A percentile compares a stretch with the other conserved stretches of the same genome.
phyloP scores from a whole-genome alignment of 106 monocot genomes.

The Dendrobium nobile region DNA sequence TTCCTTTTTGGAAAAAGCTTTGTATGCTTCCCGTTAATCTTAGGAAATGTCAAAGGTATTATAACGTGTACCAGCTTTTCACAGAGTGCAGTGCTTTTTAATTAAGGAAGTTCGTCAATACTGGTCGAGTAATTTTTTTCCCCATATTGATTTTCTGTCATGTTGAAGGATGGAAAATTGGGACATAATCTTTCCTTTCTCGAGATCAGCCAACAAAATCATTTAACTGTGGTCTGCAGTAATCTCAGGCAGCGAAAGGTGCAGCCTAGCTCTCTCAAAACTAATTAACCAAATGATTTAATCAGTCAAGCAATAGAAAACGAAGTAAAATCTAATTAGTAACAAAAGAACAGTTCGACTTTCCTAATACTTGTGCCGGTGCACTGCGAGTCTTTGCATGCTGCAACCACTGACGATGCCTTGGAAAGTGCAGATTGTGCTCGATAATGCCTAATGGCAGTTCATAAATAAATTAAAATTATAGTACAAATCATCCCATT shows the following conservation, averaged over 20 bases:
- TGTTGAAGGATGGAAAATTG: constrained; percentile 7
- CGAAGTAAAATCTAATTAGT: neutral
- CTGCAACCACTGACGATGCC: constrained; percentile 82
- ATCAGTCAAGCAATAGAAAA: neutral
- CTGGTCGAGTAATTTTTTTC: constrained; percentile 44
- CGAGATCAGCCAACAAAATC: constrained; percentile 84
- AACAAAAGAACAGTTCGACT: constrained; percentile 24
- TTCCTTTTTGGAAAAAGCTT: constrained; percentile 33
- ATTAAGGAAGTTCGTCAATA: constrained; percentile 20
- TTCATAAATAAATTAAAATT: neutral
- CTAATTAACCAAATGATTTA: constrained; percentile 23
- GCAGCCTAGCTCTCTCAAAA: constrained; percentile 95
- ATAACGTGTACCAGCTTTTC: constrained; percentile 31
- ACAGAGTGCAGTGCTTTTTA: constrained; percentile 17
- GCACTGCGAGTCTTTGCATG: constrained; percentile 97
- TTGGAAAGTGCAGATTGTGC: constrained; percentile 83
- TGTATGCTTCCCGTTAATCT: constrained; percentile 73
- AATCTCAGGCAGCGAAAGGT: constrained; percentile 72
- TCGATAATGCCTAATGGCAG: constrained; percentile 50
- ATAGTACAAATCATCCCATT: neutral
- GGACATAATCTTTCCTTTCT: constrained; percentile 35
- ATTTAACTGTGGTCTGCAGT: constrained; percentile 82
- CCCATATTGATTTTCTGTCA: constrained; percentile 45
- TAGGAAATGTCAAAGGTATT: constrained; percentile 25
- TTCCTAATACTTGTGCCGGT: constrained; percentile 95